Evolutionary conservation across 1,139 yeast genomes (phyloP).

Genomic region (Zygoascus meyerae): DNA sequence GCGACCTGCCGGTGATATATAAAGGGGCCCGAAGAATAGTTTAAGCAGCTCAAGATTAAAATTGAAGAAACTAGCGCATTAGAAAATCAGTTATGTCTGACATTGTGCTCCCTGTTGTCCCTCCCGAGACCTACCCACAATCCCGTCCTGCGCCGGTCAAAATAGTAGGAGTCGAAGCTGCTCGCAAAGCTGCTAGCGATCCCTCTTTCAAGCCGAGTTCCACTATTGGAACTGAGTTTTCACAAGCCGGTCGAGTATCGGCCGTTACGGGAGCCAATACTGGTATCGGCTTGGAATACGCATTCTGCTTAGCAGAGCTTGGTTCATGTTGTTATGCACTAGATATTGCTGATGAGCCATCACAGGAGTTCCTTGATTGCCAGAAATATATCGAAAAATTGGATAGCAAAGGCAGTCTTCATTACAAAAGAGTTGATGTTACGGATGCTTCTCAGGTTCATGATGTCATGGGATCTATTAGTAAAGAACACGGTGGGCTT

Average conservation of each 20-base stretch:
- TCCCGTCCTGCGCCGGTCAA: constrained; percentile 27
- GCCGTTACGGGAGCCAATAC: constrained; percentile 39
- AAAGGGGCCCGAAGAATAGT: too few relatives aligned
- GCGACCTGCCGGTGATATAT: too few relatives aligned
- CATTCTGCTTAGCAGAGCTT: constrained; percentile 37
- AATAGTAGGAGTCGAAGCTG: constrained; percentile 28
- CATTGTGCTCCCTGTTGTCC: constrained; percentile 20
- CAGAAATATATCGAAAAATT: constrained; percentile 33
- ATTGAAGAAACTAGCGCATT: too few relatives aligned
- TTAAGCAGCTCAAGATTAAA: too few relatives aligned
- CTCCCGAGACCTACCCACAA: constrained; percentile 19
- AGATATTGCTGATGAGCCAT: constrained; percentile 26
- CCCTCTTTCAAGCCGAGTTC: constrained; percentile 23
- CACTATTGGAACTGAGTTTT: constrained; percentile 32
- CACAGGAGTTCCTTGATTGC: constrained; percentile 32
- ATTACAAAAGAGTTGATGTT: constrained; percentile 45
- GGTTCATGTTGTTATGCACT: constrained; percentile 38
- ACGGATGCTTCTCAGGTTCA: constrained; percentile 42
- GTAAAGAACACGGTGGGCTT: constrained; percentile 49
- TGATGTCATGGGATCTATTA: constrained; percentile 39
- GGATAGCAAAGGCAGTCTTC: constrained; percentile 32
- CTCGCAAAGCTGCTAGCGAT: constrained; percentile 25
- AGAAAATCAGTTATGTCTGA: background rate
- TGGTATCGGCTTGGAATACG: constrained; percentile 37
- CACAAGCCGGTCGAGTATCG: constrained; percentile 36